Evolutionary conservation across 345 rosid genomes (phyloP).

Genomic region (Euphorbia peplus): DNA sequence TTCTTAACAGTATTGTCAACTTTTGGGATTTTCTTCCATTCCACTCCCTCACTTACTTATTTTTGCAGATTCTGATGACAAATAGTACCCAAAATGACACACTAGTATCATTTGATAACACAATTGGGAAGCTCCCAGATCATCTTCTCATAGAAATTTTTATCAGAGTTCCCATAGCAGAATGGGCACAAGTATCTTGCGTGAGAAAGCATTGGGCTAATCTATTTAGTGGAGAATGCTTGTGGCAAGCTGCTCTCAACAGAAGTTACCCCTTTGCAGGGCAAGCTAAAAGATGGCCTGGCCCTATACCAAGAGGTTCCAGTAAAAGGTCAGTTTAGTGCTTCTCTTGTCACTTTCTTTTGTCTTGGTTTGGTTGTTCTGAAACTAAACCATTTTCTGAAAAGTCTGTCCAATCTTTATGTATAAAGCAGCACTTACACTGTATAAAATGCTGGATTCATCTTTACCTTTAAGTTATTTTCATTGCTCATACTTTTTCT

Average conservation of each 20-base stretch:
- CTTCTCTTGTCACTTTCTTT: neutral
- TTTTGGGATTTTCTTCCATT: neutral
- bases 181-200: conserved; percentile 60
- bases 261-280: conserved; percentile 50
- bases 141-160: conserved; percentile 80
- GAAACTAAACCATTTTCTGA: neutral
- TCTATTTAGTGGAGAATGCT: conserved; percentile 65
- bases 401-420: neutral
- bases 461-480: neutral
- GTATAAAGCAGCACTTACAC: neutral
- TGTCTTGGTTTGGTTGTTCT: neutral
- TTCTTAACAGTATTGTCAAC: too few relatives aligned
- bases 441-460: neutral
- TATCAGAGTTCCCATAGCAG: conserved; percentile 55
- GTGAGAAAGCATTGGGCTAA: conserved; percentile 73
- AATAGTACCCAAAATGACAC: conserved; percentile 22
- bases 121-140: conserved; percentile 64
- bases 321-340: conserved; percentile 48
- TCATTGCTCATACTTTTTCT: neutral
- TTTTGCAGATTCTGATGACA: conserved; percentile 55
- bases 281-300: conserved; percentile 68
- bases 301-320: conserved; percentile 71
- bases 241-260: conserved; percentile 80
- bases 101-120: conserved; percentile 28
- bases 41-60: neutral